Evolutionary conservation across 148 eudicot species (phyloP).

Genomic region (Diospyros lotus): DNA sequence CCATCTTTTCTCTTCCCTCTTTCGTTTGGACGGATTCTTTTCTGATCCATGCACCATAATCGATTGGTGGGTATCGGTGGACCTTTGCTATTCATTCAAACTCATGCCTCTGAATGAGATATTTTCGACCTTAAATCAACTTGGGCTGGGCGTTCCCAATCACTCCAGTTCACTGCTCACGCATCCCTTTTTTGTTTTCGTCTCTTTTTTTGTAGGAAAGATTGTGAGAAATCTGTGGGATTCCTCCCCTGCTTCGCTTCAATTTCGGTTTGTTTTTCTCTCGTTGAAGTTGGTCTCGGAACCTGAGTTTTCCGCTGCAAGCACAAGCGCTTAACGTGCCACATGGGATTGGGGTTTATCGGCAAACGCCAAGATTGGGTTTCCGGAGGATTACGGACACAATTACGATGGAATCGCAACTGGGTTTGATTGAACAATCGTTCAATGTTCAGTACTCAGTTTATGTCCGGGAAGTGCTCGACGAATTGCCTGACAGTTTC

Average conservation of each 20-base stretch:
- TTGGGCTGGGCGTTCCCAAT: too few species aligned
- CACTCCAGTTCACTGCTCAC: too few species aligned
- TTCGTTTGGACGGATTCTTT: too few species aligned
- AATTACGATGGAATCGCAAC: conserved; percentile 53
- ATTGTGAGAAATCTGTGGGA: not conserved
- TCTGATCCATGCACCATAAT: not conserved
- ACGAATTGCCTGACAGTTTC: conserved; percentile 65
- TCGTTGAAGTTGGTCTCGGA: not conserved
- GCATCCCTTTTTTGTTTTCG: not conserved
- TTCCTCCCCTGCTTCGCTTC: not conserved
- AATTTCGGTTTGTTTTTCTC: not conserved
- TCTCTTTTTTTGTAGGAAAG: not conserved
- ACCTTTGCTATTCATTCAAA: not conserved
- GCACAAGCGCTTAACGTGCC: conserved; percentile 34
- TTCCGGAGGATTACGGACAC: conserved; percentile 20
- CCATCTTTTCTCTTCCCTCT: too few species aligned
- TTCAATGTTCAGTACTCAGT: conserved; percentile 49
- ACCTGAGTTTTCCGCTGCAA: conserved; percentile 14
- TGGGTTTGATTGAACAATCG: conserved; percentile 52
- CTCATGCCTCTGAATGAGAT: not conserved
- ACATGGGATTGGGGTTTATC: conserved; percentile 68
- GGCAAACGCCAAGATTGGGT: conserved; percentile 16
- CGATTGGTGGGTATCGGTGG: not conserved
- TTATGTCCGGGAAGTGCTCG: conserved; percentile 70
- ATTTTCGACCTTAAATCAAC: not conserved